A percentile compares a stretch with the other conserved stretches of the same genome.
phyloP scores from a whole-genome alignment of 2,329 filamentous ascomycete genomes.

The Penicillium sp. region DNA sequence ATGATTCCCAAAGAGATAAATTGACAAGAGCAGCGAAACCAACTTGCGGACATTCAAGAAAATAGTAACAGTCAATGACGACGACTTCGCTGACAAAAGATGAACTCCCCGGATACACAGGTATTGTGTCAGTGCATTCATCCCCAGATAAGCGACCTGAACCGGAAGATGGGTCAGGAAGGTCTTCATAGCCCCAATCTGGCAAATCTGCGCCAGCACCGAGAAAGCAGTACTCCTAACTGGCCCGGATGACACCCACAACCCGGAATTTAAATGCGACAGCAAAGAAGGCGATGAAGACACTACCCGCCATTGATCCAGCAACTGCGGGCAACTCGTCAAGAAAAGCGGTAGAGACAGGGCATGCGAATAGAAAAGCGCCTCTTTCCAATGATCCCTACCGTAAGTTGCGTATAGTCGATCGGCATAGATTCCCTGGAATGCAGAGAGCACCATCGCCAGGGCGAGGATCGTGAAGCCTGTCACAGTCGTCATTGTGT shows the following conservation, averaged over 20 bases:
- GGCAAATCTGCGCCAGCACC: constrained; percentile 12
- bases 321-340: constrained; percentile 36
- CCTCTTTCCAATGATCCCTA: constrained; percentile 83
- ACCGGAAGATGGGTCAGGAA: constrained; percentile 32
- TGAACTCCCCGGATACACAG: constrained; percentile 95
- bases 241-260: background rate
- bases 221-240: constrained; percentile 11
- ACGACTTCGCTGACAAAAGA: constrained; percentile 81
- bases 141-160: constrained; percentile 39
- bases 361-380: constrained; percentile 83
- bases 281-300: constrained; percentile 35
- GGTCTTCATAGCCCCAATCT: constrained; percentile 21
- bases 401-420: constrained; percentile 83
- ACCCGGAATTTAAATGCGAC: constrained; percentile 7
- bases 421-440: constrained; percentile 94
- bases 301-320: constrained; percentile 37
- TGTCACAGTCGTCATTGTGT: constrained; percentile 45
- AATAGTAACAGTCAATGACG: constrained; percentile 92
- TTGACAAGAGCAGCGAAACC: constrained; percentile 84
- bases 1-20: constrained; percentile 88
- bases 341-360: constrained; percentile 48
- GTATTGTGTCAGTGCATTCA: constrained; percentile 79
- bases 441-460: constrained; percentile 84
- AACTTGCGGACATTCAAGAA: constrained; percentile 94
- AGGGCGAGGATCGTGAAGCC: constrained; percentile 81